Evolutionary conservation across 257 asterid species (phyloP), one percentile per base, ranked within the genome.

Genomic region (Rubia yunnanensis): DNA sequence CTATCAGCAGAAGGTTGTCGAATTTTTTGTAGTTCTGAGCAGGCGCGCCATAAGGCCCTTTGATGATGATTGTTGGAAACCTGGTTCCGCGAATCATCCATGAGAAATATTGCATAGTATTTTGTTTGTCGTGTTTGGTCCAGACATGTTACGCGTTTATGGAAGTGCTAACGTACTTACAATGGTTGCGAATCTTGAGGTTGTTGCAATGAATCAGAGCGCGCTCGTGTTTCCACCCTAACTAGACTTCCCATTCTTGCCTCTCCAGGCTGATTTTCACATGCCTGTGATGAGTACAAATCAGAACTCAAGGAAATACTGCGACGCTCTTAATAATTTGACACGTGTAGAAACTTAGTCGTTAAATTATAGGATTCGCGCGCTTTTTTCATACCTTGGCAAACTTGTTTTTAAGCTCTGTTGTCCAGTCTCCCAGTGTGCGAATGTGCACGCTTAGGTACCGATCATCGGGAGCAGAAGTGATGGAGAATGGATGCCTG

Each of bases 401-500:
- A 63, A 92, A 89, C 49, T 77, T 83, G 48, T 46, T 78, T 63
- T 73, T 80, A 46, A 92, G 96, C 79, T 89, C 98, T 3, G 95
- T 78, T 0, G 96, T 92, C 96, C 96, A 92, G 68, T 92, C 98
- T 59, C 98, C 98, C 46, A 87, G 48, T 2, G 96, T 75, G 32
- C 96, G 95, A 54, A 92, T 87, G 65, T 92, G 96, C 61, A 92
- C 87, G 26, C 96, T 89, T 66, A 92, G 72, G 64, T 84, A 87
- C 64, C 77, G 81, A 46, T 92, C 96, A 14, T 78, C 95, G n/a
- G 98, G 98, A 44, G 96, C 96, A 67, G 96, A 92, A 66, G 98
- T 92, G 73, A 92, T 87, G 22, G 98, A 89, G 79, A 92, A 92
- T 8, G 98, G 96, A 79, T 92, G 98, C 96, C 95, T 91, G 81